Evolutionary conservation across 192 early-diverging fungal species (phyloP), one percentile per base, ranked within the genome.

Genomic region (Coemansia sp.): DNA sequence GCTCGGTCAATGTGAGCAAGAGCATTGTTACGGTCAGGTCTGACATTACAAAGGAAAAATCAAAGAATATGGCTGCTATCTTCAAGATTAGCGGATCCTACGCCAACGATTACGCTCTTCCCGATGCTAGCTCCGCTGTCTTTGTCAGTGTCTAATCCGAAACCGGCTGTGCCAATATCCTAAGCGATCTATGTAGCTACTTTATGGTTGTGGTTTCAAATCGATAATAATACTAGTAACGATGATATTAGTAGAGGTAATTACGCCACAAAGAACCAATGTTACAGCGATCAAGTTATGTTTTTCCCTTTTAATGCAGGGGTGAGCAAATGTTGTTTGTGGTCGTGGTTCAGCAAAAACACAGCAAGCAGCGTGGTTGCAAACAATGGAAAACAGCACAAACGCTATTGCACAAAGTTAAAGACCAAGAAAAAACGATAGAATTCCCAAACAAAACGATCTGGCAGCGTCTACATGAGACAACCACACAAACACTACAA

Each of bases 21-120:
- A 68, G 61, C 23, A 58, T 66, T 8, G 69, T 72, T 37, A 79
- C 77, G 2, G 72, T 83, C 34, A 75, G 64, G 46, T 77, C 81
- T 0, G 63, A 75, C 31, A 68, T 59, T 31, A 52, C 58, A 21
- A 57, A 30, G 15, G 81, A 79, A 49, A 39, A 39, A 8, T 26
- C 67, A 10, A 62, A 71, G 65, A 79, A 74, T 46, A 79, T 79
- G 77, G 77, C 77, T 5, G 77, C 71, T 21, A 52, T 67, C 25
- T 79, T 79, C 61, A 74, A 79, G 61, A 65, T 79, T 20, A 43
- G 64, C 0, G 77, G 77, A 37, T 61, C 77, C 13, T 74, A 64
- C 59, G 37, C 56, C 23, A 71, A 56, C 30, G 58, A 64, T n/a
- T 79, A 79, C 31, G 51, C 57, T 21, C 64, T 79, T 37, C 77